Evolutionary conservation across 495 filamentous ascomycete species (phyloP).

Genomic region (Hypomontagnella monticulosa): DNA sequence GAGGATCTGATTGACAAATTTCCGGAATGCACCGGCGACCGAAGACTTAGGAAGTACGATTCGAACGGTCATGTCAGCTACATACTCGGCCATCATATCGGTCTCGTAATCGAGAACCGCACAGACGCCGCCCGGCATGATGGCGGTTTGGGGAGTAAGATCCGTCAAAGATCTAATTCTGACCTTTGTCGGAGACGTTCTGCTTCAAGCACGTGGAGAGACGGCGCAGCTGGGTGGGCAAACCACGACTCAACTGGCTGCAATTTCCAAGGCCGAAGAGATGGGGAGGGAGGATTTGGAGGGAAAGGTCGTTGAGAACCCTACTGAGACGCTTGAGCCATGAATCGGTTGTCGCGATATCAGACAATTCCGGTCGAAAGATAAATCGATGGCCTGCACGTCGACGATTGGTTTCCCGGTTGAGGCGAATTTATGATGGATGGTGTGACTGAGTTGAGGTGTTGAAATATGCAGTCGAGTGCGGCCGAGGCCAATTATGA

Average conservation of each 20-base stretch:
- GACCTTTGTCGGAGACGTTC: constrained; percentile 44
- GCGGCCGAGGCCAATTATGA: not conserved
- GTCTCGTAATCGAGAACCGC: constrained; percentile 98
- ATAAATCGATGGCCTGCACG: not conserved
- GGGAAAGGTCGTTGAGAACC: constrained; percentile 46
- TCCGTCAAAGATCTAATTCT: constrained; percentile 43
- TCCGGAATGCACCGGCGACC: constrained; percentile 83
- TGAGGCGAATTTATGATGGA: not conserved
- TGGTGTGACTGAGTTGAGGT: not conserved
- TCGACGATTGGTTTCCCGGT: not conserved
- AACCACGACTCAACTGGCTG: constrained; percentile 42
- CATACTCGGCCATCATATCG: constrained; percentile 97
- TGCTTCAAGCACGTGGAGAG: constrained; percentile 56
- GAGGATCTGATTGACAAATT: constrained; percentile 93
- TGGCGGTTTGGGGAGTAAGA: constrained; percentile 41
- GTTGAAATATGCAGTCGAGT: not conserved
- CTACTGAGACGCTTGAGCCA: constrained; percentile 57
- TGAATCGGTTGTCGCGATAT: constrained; percentile 44
- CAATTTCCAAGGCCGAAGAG: constrained; percentile 55
- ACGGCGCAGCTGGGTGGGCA: constrained; percentile 39
- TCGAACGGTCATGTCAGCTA: constrained; percentile 88
- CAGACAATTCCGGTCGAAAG: not conserved
- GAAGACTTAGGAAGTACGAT: constrained; percentile 74
- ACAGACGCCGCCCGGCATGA: constrained; percentile 85
- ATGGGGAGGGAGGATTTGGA: constrained; percentile 36